Base-by-base conservation (phyloP, 164 flowering plant species). In the Warburgia ugandensis region DNA sequence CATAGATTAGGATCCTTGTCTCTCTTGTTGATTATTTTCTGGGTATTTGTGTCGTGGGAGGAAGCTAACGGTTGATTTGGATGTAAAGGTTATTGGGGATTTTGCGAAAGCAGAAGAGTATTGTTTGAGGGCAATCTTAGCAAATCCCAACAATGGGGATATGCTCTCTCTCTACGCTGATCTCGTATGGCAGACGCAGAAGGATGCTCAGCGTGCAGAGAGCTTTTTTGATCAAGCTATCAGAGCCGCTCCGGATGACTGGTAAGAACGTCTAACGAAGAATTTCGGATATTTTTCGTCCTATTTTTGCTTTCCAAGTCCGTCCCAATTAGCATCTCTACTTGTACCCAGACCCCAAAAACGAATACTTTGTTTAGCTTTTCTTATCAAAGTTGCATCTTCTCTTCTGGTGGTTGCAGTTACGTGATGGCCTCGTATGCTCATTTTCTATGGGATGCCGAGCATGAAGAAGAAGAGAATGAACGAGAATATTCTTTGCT, bases 221-320 rank as follows among this genome's bases (percentile, higher is more conserved):
- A 54, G 39, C 35, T 91, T 84, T 56, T 86, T 76, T 54, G 76
- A 83, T 66, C 89, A 74, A 73, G 96, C 97, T 54, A 78, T 91
- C 44, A 61, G 79, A 68, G 84, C 84, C n/a, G 71, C 84, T 4
- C 97, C 95, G 7, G 80, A 79, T 31, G 82, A 91, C 63, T 73
- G 95, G 97, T 86, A 59, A 73, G 63, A 5, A 22, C 27, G 6
- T 12, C 6, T 13, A n/a, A 22, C n/a, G n/a, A n/a, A n/a, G n/a
- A n/a, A n/a, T n/a, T n/a, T n/a, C n/a, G n/a, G n/a, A n/a, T n/a
- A n/a, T n/a, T n/a, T n/a, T n/a, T n/a, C n/a, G n/a, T n/a, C n/a
- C n/a, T n/a, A n/a, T n/a, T n/a, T n/a, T n/a, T n/a, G n/a, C n/a
- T n/a, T n/a, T n/a, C n/a, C n/a, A n/a, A n/a, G n/a, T n/a, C n/a